A percentile compares a stretch with the other conserved stretches of the same genome.
Evolutionary conservation across 2,329 filamentous ascomycete species (phyloP).

Genomic region (Dothidotthia symphoricarpi): DNA sequence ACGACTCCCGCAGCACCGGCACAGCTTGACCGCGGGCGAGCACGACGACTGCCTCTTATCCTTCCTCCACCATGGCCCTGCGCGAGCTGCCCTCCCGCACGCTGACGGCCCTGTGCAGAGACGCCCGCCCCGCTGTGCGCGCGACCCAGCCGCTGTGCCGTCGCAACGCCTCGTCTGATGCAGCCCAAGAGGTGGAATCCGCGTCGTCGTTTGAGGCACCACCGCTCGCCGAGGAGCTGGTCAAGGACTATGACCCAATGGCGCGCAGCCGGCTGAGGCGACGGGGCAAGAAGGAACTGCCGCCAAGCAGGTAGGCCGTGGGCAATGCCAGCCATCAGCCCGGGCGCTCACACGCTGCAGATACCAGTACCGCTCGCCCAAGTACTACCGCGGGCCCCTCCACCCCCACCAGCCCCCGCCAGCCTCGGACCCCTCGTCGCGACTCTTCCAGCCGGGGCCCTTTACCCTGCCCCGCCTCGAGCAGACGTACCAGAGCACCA

Average conservation of each 20-base stretch:
- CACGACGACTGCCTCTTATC: no score
- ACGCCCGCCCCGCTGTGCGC: slow-evolving; percentile 23
- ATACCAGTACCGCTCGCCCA: slow-evolving; percentile 92
- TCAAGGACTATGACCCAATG: slow-evolving; percentile 52
- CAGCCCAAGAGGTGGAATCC: slow-evolving; percentile 49
- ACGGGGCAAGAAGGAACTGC: slow-evolving; percentile 45
- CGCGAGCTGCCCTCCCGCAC: slow-evolving; percentile 38
- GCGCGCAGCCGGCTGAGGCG: slow-evolving; percentile 46
- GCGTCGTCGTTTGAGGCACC: slow-evolving; percentile 47
- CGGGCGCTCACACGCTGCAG: slow-evolving; percentile 47
- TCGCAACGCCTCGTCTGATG: slow-evolving; percentile 51
- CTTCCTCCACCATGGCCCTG: slow-evolving; percentile 35
- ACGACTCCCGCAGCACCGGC: no score
- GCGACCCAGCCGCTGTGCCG: slow-evolving; percentile 26
- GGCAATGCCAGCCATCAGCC: background rate
- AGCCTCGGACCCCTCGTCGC: slow-evolving; percentile 80
- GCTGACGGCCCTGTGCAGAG: slow-evolving; percentile 24
- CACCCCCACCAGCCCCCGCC: slow-evolving; percentile 91
- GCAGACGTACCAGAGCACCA: slow-evolving; percentile 84
- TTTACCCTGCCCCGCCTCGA: slow-evolving; percentile 84
- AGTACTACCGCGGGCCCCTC: slow-evolving; percentile 89
- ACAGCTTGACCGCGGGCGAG: no score
- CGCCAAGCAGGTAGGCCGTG: slow-evolving; percentile 54
- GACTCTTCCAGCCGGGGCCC: slow-evolving; percentile 84
- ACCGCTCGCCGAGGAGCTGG: slow-evolving; percentile 41